Conservation (phyloP, 2,329 filamentous ascomycete species). For the Mycosphaerelloides madeirae region DNA sequence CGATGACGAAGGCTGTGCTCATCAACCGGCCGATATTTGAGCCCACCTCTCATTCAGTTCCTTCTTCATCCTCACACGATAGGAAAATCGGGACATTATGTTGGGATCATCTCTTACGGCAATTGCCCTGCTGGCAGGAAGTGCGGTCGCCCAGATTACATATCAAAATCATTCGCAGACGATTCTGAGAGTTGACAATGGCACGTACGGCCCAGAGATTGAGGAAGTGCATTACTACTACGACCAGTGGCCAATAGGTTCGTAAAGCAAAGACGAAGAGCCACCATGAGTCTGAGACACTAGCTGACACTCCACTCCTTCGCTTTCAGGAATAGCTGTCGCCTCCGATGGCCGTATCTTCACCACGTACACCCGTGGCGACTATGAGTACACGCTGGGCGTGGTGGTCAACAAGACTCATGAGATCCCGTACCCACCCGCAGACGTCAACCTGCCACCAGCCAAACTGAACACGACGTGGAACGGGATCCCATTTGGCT, state of each 20-base stretch:
- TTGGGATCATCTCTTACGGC: too few relatives aligned
- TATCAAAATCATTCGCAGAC: conserved; percentile 29
- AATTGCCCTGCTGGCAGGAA: conserved; percentile 7
- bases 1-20: too few relatives aligned
- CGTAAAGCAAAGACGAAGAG: conserved; percentile 8
- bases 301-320: conserved; percentile 37
- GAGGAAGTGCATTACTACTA: conserved; percentile 47
- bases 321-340: conserved; percentile 44
- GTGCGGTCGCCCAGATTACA: conserved; percentile 19
- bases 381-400: conserved; percentile 45
- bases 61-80: too few relatives aligned
- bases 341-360: conserved; percentile 43
- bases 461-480: conserved; percentile 36
- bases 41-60: too few relatives aligned
- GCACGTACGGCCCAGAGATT: conserved; percentile 44
- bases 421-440: conserved; percentile 44
- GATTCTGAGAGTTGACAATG: conserved; percentile 42
- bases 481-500: conserved; percentile 43
- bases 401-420: conserved; percentile 46
- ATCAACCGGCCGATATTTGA: too few relatives aligned
- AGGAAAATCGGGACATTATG: too few relatives aligned
- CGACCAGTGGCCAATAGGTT: conserved; percentile 34
- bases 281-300: neutral
- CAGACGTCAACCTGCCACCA: conserved; percentile 34
- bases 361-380: conserved; percentile 44